Evolutionary conservation across 345 rosid genomes (phyloP).

Genomic region (Conringia planisiliqua): DNA sequence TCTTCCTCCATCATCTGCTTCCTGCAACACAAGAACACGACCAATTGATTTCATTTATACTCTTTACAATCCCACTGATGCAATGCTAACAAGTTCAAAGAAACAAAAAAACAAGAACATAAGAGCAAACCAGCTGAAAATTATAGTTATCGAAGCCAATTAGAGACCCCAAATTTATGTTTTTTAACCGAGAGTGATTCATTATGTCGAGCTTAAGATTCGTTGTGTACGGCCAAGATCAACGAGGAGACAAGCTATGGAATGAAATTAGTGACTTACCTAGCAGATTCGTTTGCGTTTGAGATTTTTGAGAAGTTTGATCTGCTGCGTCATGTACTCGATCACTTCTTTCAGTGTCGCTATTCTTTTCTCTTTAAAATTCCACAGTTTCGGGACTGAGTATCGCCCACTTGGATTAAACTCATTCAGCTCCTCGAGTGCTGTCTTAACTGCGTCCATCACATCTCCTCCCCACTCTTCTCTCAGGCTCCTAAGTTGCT

Average conservation of each 20-base stretch:
- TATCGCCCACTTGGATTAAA: slow-evolving; percentile 76
- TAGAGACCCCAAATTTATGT: too few species aligned
- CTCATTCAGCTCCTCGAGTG: slow-evolving; percentile 71
- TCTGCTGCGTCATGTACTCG: slow-evolving; percentile 36
- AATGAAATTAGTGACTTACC: not conserved
- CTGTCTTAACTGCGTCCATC: slow-evolving; percentile 49
- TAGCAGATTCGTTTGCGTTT: slow-evolving; percentile 48
- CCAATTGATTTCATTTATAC: not conserved
- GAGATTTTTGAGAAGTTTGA: slow-evolving; percentile 19
- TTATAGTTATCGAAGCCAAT: too few species aligned
- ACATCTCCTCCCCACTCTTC: slow-evolving; percentile 65
- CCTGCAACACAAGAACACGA: slow-evolving; percentile 4
- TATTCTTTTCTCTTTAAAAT: slow-evolving; percentile 57
- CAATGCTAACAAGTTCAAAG: not conserved
- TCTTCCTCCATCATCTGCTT: not conserved
- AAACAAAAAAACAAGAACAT: not conserved
- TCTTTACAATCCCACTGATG: not conserved
- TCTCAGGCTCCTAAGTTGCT: slow-evolving; percentile 48
- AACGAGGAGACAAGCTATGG: not conserved
- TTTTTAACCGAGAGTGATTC: too few species aligned
- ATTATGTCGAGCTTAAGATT: too few species aligned
- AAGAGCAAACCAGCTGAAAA: not conserved
- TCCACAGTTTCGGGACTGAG: slow-evolving; percentile 58
- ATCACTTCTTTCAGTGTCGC: slow-evolving; percentile 85
- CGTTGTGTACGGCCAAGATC: too few species aligned